phyloP scores from a whole-genome alignment of 805 yeast genomes.

The Zygoascus bituminiphila region DNA sequence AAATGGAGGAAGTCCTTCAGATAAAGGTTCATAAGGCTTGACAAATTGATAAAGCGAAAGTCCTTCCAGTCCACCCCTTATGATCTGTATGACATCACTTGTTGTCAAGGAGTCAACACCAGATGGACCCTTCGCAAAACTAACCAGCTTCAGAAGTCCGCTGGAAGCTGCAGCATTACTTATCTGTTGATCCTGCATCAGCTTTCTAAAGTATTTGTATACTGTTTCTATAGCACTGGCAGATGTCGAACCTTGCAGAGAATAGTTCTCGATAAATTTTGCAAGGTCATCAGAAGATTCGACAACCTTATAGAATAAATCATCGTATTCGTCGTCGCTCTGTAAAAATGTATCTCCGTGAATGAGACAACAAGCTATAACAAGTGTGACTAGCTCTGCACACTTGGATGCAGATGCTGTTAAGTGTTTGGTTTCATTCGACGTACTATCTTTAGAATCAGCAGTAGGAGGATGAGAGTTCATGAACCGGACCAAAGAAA shows the following conservation, averaged over 20 bases:
- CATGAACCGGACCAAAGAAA: constrained; percentile 24
- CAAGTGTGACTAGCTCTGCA: constrained; percentile 14
- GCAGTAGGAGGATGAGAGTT: constrained; percentile 14
- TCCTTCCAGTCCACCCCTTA: constrained; percentile 23
- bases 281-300: constrained; percentile 21
- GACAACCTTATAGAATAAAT: constrained; percentile 27
- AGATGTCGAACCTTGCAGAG: constrained; percentile 12
- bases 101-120: constrained; percentile 15
- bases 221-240: background rate
- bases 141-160: background rate
- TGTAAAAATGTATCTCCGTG: constrained; percentile 27
- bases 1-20: constrained; percentile 15
- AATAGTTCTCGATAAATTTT: constrained; percentile 17
- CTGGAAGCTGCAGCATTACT: background rate
- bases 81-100: constrained; percentile 22
- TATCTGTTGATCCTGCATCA: background rate
- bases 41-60: constrained; percentile 21
- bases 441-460: background rate
- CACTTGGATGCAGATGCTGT: constrained; percentile 8
- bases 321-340: constrained; percentile 26
- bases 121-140: background rate
- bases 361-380: constrained; percentile 24
- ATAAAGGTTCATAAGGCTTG: constrained; percentile 7
- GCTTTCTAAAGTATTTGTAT: background rate
- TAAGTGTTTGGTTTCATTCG: background rate